A percentile compares a stretch with the other conserved stretches of the same genome.
Evolutionary conservation across 2,329 filamentous ascomycete species (phyloP).

Genomic region (Sclerotinia nivalis): DNA sequence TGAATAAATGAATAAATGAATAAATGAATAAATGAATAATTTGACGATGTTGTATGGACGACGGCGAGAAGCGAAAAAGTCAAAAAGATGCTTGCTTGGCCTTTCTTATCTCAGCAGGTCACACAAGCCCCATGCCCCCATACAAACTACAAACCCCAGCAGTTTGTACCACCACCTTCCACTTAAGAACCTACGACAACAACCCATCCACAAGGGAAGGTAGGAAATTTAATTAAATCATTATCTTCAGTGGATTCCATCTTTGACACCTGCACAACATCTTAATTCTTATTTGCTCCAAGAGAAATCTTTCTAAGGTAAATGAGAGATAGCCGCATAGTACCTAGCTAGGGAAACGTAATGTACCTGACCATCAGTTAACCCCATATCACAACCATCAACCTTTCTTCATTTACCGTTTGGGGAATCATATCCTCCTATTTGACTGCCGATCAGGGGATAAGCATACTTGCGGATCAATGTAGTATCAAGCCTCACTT

Average conservation of each 20-base stretch:
- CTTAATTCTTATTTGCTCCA: background rate
- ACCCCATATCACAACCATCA: background rate
- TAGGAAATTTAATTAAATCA: background rate
- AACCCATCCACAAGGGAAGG: background rate
- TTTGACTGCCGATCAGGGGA: conserved; percentile 23
- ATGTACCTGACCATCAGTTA: conserved; percentile 18
- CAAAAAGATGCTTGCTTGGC: background rate
- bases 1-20: too few relatives aligned
- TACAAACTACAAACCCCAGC: background rate
- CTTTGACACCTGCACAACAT: conserved; percentile 15
- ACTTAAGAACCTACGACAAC: background rate
- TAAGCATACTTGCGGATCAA: conserved; percentile 6
- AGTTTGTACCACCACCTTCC: conserved; percentile 10
- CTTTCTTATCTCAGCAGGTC: conserved; percentile 21
- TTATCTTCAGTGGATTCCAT: background rate
- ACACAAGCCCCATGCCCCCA: background rate
- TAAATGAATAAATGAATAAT: too few relatives aligned
- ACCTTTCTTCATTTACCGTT: background rate
- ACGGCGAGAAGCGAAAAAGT: conserved; percentile 18
- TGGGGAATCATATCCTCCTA: conserved; percentile 8
- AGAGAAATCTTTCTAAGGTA: background rate
- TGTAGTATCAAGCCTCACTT: conserved; percentile 3
- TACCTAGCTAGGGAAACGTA: background rate
- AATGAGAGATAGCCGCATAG: background rate
- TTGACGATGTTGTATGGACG: background rate